These are phyloP conservation scores for Rutidosis leptorrhynchoides DNA, from an alignment of 129 eudicot genomes.

Conservation along the genomic window DNA sequence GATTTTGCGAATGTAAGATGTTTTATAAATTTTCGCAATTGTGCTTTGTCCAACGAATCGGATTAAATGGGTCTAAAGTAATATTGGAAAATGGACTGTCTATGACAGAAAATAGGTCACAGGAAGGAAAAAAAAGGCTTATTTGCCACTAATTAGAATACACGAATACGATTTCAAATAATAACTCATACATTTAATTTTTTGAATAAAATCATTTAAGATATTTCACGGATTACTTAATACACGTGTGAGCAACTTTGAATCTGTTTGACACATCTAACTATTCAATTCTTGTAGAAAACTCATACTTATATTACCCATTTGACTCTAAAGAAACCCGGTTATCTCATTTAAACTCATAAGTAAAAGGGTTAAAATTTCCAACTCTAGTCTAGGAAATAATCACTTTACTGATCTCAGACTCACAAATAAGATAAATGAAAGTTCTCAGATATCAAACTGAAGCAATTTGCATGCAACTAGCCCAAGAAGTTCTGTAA, in stretches of 20 bases:
- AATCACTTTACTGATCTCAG: constrained; percentile 4
- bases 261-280: neutral
- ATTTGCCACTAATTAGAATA: neutral
- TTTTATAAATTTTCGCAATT: neutral
- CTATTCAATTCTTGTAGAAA: neutral
- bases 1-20: neutral
- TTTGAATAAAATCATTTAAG: neutral
- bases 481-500: neutral
- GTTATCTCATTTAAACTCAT: neutral
- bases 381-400: neutral
- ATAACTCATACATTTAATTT: neutral
- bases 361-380: neutral
- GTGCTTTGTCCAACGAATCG: neutral
- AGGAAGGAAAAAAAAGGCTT: neutral
- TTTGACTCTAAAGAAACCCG: neutral
- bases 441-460: constrained; percentile 8
- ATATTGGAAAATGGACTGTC: neutral
- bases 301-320: neutral
- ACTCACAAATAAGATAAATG: neutral
- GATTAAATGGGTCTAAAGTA: neutral
- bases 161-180: neutral
- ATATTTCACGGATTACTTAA: neutral
- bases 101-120: neutral
- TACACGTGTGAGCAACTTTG: neutral
- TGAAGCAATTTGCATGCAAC: neutral